Evolutionary conservation across 352 stramenopile species (phyloP).

Genomic region (Thalassiosira hispida): DNA sequence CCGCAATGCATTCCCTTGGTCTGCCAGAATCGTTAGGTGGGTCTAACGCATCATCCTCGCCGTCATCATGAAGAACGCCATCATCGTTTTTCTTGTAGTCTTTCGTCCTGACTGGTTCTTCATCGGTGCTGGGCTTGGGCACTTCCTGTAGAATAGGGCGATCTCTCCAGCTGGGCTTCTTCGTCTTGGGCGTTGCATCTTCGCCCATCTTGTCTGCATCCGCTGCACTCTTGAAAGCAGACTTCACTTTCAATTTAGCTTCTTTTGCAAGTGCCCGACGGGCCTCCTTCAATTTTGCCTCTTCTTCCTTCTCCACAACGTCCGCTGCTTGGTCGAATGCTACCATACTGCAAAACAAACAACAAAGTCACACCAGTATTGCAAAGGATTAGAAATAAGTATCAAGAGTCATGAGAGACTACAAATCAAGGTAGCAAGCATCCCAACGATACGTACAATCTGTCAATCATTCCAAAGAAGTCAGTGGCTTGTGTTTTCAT

Average conservation of each 20-base stretch:
- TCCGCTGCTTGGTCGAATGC: constrained; percentile 67
- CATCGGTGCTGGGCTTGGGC: neutral
- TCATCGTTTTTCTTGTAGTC: too few relatives aligned
- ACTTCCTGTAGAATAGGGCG: neutral
- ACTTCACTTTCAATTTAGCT: constrained; percentile 51
- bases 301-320: constrained; percentile 69
- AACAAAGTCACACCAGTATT: too few relatives aligned
- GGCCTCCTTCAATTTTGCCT: constrained; percentile 37
- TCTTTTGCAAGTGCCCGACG: constrained; percentile 41
- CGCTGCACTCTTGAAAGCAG: constrained; percentile 36
- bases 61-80: neutral
- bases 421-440: too few relatives aligned
- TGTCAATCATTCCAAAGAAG: constrained; percentile 83
- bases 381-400: too few relatives aligned
- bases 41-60: neutral
- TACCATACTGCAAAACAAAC: too few relatives aligned
- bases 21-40: neutral
- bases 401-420: too few relatives aligned
- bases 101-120: neutral
- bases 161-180: constrained; percentile 2
- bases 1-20: neutral
- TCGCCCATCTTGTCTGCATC: constrained; percentile 13
- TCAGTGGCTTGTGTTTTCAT: constrained; percentile 73
- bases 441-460: too few relatives aligned
- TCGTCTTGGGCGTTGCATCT: neutral